These are phyloP conservation scores for Naganishia friedmannii DNA, from an alignment of 768 basidiomycete species.

Conservation along the genomic window DNA sequence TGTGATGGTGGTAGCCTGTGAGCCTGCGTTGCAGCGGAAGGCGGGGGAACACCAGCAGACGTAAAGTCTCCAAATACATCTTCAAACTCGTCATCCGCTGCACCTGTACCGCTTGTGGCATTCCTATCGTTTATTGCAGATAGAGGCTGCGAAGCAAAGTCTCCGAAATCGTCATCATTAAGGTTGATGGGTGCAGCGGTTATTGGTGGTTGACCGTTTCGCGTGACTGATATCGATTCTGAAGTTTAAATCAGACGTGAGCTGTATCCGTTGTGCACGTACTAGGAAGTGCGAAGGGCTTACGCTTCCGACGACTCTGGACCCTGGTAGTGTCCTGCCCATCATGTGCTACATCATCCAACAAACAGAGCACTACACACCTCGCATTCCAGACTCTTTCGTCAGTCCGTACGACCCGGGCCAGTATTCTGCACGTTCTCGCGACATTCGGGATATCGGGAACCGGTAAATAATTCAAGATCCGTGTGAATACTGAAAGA, in stretches of 20 bases:
- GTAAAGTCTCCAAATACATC: conserved; percentile 64
- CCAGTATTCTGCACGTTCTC: conserved; percentile 64
- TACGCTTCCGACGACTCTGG: background rate
- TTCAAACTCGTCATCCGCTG: conserved; percentile 77
- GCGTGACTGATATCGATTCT: conserved; percentile 2
- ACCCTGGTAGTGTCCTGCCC: background rate
- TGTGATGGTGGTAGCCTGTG: background rate
- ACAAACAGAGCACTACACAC: conserved; percentile 61
- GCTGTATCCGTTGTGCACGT: background rate
- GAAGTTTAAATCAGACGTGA: background rate
- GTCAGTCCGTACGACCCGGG: conserved; percentile 61
- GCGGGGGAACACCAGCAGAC: conserved; percentile 51
- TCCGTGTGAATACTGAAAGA: conserved; percentile 67
- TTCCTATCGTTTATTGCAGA: conserved; percentile 48
- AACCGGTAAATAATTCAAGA: conserved; percentile 71
- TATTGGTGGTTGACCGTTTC: conserved; percentile 14
- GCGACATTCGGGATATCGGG: conserved; percentile 77
- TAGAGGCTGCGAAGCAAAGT: conserved; percentile 13
- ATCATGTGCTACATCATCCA: background rate
- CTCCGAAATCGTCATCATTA: conserved; percentile 20
- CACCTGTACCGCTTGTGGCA: conserved; percentile 53
- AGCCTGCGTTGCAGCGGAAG: conserved; percentile 28
- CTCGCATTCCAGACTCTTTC: conserved; percentile 75
- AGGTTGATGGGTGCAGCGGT: conserved; percentile 20
- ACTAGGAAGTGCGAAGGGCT: background rate